Conservation (phyloP, 2,329 filamentous ascomycete genomes). For the Arthrobotrys sinensis region DNA sequence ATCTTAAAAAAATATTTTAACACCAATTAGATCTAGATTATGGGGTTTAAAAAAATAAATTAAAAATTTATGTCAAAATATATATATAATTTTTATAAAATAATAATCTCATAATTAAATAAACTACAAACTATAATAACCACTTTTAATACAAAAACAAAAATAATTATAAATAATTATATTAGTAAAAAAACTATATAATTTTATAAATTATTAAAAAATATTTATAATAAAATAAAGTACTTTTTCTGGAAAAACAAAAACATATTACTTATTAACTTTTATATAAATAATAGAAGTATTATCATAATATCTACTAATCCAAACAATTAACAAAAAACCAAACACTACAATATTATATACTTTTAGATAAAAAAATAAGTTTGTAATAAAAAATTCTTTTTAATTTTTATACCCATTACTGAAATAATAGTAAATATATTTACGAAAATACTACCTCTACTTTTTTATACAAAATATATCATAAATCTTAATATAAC, state of each 20-base stretch:
- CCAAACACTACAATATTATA: conserved; percentile 10
- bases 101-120: too few species aligned
- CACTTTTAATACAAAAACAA: too few species aligned
- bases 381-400: background rate
- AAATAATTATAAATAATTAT: too few species aligned
- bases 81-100: too few species aligned
- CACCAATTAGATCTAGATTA: background rate
- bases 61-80: too few species aligned
- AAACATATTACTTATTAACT: background rate
- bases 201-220: too few species aligned
- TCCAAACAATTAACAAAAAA: conserved; percentile 4
- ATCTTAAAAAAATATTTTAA: too few species aligned
- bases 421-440: conserved; percentile 2
- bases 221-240: too few species aligned
- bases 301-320: background rate
- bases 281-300: conserved; percentile 10
- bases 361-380: conserved; percentile 19
- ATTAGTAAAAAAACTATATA: too few species aligned
- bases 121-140: too few species aligned
- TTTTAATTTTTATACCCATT: background rate
- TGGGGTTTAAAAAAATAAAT: background rate
- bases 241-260: too few species aligned
- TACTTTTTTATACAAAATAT: background rate
- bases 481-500: background rate
- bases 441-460: conserved; percentile 6